Percentiles rank a stretch among this genome's conserved stretches.
These are phyloP conservation scores for Metarhizium humberi DNA, from an alignment of 2,329 filamentous ascomycete species.

Conservation along the genomic window DNA sequence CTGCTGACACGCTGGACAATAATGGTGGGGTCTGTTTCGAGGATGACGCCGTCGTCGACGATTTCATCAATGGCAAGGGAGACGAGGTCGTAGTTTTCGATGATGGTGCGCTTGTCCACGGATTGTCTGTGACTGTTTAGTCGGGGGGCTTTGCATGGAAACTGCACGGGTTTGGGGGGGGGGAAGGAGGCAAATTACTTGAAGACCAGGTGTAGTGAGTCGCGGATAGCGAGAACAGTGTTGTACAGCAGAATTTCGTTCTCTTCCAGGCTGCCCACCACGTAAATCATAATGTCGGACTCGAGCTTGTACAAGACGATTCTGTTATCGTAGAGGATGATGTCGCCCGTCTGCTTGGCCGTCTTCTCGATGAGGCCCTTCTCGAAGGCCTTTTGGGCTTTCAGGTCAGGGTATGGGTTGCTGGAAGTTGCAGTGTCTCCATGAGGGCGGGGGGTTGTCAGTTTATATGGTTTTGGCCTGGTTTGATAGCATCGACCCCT, in stretches of 20 bases:
- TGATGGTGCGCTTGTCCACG: conserved; percentile 92
- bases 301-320: conserved; percentile 98
- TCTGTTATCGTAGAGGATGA: conserved; percentile 94
- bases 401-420: conserved; percentile 78
- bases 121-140: conserved; percentile 58
- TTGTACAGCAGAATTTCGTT: conserved; percentile 97
- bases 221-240: conserved; percentile 81
- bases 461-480: background rate
- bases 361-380: conserved; percentile 95
- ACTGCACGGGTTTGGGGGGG: background rate
- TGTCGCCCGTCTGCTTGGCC: conserved; percentile 87
- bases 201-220: conserved; percentile 82
- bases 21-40: conserved; percentile 93
- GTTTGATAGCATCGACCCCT: background rate
- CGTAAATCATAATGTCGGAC: conserved; percentile 92
- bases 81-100: conserved; percentile 97
- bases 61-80: conserved; percentile 93
- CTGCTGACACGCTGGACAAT: conserved; percentile 87
- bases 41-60: conserved; percentile 88
- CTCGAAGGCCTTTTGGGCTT: conserved; percentile 93
- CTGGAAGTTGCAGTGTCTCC: conserved; percentile 35
- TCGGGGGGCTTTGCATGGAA: background rate
- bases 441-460: conserved; percentile 18
- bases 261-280: conserved; percentile 84
- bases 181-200: conserved; percentile 50